Evolutionary conservation across 805 yeast species (phyloP).

Genomic region (Scheffersomyces amazonensis): DNA sequence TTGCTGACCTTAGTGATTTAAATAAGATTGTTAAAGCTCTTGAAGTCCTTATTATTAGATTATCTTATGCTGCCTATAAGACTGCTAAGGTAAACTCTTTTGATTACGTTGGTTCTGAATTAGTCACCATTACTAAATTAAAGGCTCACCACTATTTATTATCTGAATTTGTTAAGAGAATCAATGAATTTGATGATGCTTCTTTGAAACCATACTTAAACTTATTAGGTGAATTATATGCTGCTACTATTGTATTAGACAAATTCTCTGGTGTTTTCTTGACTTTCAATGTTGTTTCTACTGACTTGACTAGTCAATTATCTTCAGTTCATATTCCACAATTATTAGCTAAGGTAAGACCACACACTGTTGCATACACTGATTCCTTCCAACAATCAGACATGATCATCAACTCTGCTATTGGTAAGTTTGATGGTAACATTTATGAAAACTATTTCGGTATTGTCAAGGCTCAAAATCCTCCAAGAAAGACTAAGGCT

Average conservation of each 20-base stretch:
- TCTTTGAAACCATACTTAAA: constrained; percentile 47
- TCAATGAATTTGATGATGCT: constrained; percentile 31
- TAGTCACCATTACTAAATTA: constrained; percentile 47
- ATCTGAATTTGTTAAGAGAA: constrained; percentile 33
- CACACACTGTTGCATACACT: constrained; percentile 71
- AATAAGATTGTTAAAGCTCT: constrained; percentile 33
- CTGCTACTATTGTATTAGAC: constrained; percentile 57
- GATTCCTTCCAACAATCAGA: constrained; percentile 85
- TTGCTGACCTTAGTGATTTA: constrained; percentile 25
- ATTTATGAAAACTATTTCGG: constrained; percentile 75
- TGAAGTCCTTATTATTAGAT: constrained; percentile 38
- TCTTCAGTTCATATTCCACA: constrained; percentile 20
- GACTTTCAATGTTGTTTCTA: constrained; percentile 55
- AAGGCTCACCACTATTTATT: constrained; percentile 50
- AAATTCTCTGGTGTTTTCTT: constrained; percentile 69
- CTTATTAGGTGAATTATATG: constrained; percentile 56
- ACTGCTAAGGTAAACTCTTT: constrained; percentile 27
- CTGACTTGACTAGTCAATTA: constrained; percentile 24
- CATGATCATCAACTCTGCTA: constrained; percentile 74
- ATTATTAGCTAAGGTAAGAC: constrained; percentile 38
- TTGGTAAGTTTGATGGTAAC: constrained; percentile 81
- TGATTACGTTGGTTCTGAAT: constrained; percentile 46
- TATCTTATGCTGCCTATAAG: constrained; percentile 25
- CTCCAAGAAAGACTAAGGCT: constrained; percentile 55
- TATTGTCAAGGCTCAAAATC: constrained; percentile 47